A percentile compares a stretch with the other conserved stretches of the same genome.
Conservation (phyloP, 352 stramenopile species). For the Aphanomyces astaci region DNA sequence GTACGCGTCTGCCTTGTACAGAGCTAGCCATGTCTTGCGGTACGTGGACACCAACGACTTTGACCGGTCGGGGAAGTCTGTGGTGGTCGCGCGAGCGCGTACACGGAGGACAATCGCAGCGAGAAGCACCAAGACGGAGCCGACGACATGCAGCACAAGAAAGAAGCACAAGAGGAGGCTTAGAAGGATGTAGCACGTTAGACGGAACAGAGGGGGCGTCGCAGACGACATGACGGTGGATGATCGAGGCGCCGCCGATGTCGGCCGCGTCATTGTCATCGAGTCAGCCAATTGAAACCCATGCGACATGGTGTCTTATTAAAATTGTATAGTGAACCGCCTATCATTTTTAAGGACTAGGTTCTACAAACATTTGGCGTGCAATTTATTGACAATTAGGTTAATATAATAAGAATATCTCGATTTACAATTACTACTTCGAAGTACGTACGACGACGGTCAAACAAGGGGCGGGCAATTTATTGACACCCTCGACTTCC, state of each 20-base stretch:
- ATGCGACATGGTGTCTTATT: too few relatives aligned
- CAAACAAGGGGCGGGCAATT: too few relatives aligned
- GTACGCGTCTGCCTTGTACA: not conserved
- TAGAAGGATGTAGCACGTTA: not conserved
- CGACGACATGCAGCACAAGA: not conserved
- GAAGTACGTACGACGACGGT: too few relatives aligned
- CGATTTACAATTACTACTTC: too few relatives aligned
- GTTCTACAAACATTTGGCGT: too few relatives aligned
- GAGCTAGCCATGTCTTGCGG: not conserved
- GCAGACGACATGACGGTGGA: too few relatives aligned
- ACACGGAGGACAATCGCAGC: not conserved
- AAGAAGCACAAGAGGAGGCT: not conserved
- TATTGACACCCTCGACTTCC: too few relatives aligned
- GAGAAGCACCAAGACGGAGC: not conserved
- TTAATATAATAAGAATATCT: too few relatives aligned
- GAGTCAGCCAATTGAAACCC: not conserved
- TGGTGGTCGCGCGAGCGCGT: not conserved
- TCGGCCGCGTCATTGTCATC: not conserved
- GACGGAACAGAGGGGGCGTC: not conserved
- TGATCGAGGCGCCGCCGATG: not conserved
- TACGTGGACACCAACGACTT: not conserved
- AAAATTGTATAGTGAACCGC: too few relatives aligned
- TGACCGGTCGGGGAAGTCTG: not conserved
- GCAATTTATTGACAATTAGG: slow-evolving; percentile 9
- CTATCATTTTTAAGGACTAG: too few relatives aligned